Conservation (phyloP, 805 yeast species). For the Candida ovalis region DNA sequence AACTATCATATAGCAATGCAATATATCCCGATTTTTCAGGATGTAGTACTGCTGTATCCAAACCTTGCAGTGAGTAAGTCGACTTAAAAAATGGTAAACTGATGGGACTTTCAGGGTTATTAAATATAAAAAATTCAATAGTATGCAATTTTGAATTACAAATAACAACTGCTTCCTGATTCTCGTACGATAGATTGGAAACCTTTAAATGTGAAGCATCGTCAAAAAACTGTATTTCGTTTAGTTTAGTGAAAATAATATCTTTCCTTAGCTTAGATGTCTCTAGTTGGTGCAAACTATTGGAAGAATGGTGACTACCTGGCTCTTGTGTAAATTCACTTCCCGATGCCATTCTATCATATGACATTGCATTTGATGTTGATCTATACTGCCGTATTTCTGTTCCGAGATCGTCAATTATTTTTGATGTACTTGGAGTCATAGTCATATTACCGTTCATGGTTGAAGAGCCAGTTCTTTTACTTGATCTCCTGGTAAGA, state of each 20-base stretch:
- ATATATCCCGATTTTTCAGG: slow-evolving; percentile 40
- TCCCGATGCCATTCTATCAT: slow-evolving; percentile 44
- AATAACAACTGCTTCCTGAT: slow-evolving; percentile 60
- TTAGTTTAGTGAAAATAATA: slow-evolving; percentile 62
- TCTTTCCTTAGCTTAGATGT: slow-evolving; percentile 51
- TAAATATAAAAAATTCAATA: slow-evolving; percentile 49
- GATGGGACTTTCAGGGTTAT: slow-evolving; percentile 29
- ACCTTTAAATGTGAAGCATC: slow-evolving; percentile 32
- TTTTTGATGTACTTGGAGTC: slow-evolving; percentile 41
- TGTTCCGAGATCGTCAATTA: slow-evolving; percentile 31
- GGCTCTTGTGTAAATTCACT: slow-evolving; percentile 29
- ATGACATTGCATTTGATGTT: slow-evolving; percentile 37
- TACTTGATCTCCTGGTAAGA: slow-evolving; percentile 22
- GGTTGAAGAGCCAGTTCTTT: slow-evolving; percentile 21
- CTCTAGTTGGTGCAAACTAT: slow-evolving; percentile 22
- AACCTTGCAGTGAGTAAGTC: slow-evolving; percentile 21
- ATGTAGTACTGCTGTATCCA: slow-evolving; percentile 40
- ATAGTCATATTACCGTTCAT: slow-evolving; percentile 12
- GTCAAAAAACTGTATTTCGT: slow-evolving; percentile 35
- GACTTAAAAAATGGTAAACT: slow-evolving; percentile 23
- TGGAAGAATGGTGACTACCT: slow-evolving; percentile 19
- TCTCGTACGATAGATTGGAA: slow-evolving; percentile 40
- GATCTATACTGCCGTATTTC: slow-evolving; percentile 33
- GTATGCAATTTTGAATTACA: slow-evolving; percentile 40
- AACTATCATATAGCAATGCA: slow-evolving; percentile 35